Percentiles rank a stretch among this genome's conserved stretches.
Evolutionary conservation across 495 filamentous ascomycete species (phyloP).

Genomic region (Daldinia grandis): DNA sequence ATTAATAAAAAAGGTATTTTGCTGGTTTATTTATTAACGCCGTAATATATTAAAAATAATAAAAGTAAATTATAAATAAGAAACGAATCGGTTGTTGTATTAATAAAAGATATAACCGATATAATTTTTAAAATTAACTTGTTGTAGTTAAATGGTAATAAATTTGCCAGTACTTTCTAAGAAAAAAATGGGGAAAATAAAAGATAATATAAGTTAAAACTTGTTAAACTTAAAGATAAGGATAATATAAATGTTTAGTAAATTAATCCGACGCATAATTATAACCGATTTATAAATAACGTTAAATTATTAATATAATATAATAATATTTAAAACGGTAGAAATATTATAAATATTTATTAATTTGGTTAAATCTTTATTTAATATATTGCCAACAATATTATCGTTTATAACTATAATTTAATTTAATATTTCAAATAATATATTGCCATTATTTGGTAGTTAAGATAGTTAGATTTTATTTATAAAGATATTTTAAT

Average conservation of each 20-base stretch:
- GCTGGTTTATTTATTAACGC: too few relatives aligned
- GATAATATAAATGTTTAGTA: neutral
- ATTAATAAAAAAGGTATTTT: too few relatives aligned
- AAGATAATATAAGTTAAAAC: too few relatives aligned
- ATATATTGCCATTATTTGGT: neutral
- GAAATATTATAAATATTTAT: neutral
- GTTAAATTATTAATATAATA: neutral
- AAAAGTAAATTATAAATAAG: neutral
- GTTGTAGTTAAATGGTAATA: neutral
- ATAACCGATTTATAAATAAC: neutral
- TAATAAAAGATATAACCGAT: neutral
- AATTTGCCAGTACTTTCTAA: too few relatives aligned
- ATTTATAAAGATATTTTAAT: too few relatives aligned
- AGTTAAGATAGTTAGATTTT: neutral
- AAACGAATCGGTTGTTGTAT: neutral
- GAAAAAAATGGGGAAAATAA: too few relatives aligned
- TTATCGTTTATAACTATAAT: neutral
- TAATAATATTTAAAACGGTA: neutral
- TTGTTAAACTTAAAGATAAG: too few relatives aligned
- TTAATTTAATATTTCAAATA: neutral
- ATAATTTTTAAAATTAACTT: neutral
- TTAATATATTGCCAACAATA: neutral
- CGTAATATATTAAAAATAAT: neutral
- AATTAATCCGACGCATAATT: neutral
- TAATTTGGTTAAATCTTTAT: neutral